phyloP scores from a whole-genome alignment of 108 stramenopile species.

The Skeletonema tropicum region DNA sequence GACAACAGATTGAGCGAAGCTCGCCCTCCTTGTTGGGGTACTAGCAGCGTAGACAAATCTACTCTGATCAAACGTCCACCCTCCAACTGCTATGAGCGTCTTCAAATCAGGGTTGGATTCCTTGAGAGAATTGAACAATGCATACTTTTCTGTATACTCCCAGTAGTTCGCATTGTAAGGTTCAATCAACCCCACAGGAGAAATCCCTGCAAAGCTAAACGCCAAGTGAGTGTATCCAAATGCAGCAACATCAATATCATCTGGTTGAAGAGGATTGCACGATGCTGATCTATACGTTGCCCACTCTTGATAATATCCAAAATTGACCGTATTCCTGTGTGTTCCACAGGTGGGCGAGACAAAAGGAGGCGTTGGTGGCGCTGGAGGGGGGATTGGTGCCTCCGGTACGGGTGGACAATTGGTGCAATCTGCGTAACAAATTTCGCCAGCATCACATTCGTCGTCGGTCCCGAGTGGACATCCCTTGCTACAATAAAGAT shows the following conservation, averaged over 20 bases:
- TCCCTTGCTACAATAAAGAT: not conserved
- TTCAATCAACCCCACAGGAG: conserved; percentile 5
- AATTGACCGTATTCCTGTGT: conserved; percentile 31
- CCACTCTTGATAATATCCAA: conserved; percentile 50
- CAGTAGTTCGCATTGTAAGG: conserved; percentile 24
- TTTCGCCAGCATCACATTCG: conserved; percentile 19
- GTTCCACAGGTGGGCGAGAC: not conserved
- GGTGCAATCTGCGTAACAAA: conserved; percentile 30
- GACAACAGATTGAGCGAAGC: conserved; percentile 36
- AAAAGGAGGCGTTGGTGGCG: too few species aligned
- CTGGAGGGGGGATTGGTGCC: too few species aligned
- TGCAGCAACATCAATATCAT: conserved; percentile 20
- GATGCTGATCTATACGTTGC: conserved; percentile 27
- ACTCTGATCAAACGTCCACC: conserved; percentile 40
- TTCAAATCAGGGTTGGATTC: conserved; percentile 24
- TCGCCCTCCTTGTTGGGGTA: conserved; percentile 19
- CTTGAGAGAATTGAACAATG: conserved; percentile 30
- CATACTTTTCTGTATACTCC: conserved; percentile 11
- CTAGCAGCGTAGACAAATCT: conserved; percentile 25
- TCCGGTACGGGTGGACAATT: conserved; percentile 8
- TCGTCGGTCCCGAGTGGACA: not conserved
- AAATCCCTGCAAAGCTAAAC: conserved; percentile 34
- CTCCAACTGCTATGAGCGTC: conserved; percentile 45
- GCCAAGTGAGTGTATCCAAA: conserved; percentile 48
- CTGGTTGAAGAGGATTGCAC: conserved; percentile 31